Conservation (phyloP, 2,329 filamentous ascomycete species). For the Sporothrix dimorphospora region DNA sequence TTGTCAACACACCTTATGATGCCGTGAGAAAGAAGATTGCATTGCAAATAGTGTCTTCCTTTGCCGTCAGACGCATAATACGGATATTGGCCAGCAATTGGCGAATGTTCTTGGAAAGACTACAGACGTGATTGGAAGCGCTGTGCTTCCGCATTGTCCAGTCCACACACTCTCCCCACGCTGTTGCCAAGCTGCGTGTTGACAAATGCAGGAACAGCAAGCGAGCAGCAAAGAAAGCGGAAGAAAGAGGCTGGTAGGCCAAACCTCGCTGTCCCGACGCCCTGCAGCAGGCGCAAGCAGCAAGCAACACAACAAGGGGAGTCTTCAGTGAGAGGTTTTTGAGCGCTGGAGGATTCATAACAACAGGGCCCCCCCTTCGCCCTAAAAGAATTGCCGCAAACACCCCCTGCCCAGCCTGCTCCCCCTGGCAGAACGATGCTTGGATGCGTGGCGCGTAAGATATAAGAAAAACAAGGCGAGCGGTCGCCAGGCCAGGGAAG, state of each 20-base stretch:
- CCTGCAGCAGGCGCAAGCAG: no score
- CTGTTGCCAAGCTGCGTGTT: neutral
- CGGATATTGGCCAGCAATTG: no score
- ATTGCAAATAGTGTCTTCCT: neutral
- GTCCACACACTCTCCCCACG: no score
- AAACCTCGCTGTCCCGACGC: neutral
- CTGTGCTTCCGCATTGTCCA: no score
- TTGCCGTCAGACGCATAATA: no score
- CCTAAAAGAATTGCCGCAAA: conserved; percentile 13
- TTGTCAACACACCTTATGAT: neutral
- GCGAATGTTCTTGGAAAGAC: no score
- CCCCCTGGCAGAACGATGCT: no score
- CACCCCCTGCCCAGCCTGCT: neutral
- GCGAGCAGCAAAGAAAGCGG: neutral
- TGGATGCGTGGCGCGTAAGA: no score
- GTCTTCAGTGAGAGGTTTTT: conserved; percentile 2
- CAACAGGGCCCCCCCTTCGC: no score
- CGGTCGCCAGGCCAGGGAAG: conserved; percentile 5
- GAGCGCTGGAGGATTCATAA: neutral
- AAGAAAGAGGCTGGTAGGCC: neutral
- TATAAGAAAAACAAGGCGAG: conserved; percentile 22
- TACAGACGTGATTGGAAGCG: no score
- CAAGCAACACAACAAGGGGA: neutral
- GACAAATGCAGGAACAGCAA: neutral
- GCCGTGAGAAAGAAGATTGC: conserved; percentile 15